Base-by-base conservation (phyloP, 2,329 filamentous ascomycete genomes). In the Byssoonygena ceratinophila region DNA sequence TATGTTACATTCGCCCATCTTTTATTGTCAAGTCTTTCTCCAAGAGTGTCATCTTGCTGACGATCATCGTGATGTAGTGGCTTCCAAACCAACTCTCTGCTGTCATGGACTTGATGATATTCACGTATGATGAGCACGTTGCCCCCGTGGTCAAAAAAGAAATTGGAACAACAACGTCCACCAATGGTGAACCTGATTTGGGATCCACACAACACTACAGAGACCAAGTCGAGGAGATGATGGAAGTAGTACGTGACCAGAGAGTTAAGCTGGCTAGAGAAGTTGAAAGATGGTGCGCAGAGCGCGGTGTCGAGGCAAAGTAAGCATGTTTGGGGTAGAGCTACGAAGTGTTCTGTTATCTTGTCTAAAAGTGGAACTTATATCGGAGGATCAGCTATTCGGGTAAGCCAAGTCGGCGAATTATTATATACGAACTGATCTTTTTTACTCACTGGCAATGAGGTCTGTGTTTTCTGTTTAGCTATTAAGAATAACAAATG, bases 21-120 rank as follows among this genome's bases (percentile, higher is more conserved):
- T 16, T 44, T 32, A 5, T 9, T 29, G 27, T 9, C 9, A 9
- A 9, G 9, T 29, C 9, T 34, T 5, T 23, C 27, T 22, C 16
- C 12, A 8, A 23, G 5, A 25, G 23, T 16, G 16, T 20, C 39
- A 5, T 20, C 23, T 20, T 39, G n/a, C 50, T 52, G 14, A 36
- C 22, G 20, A 37, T 23, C 16, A n/a, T 20, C 14, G 16, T 18
- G 36, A 44, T n/a, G n/a, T 31, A 72, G 65, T 74, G 72, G 72
- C 63, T 74, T 37, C 72, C 72, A 0, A 74, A 74, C 52, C 72
- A 74, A 55, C 61, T 74, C 3, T 70, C 68, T 2, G 71, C 70
- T 1, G 72, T 74, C n/a, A 72, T 74, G 70, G 71, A 73, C 32
- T 59, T 73, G 54, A 74, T 74, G 72, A 59, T 73, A n/a, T 61